Base-by-base conservation (phyloP, 2,329 filamentous ascomycete species). In the Aspergillus novofumigatus region DNA sequence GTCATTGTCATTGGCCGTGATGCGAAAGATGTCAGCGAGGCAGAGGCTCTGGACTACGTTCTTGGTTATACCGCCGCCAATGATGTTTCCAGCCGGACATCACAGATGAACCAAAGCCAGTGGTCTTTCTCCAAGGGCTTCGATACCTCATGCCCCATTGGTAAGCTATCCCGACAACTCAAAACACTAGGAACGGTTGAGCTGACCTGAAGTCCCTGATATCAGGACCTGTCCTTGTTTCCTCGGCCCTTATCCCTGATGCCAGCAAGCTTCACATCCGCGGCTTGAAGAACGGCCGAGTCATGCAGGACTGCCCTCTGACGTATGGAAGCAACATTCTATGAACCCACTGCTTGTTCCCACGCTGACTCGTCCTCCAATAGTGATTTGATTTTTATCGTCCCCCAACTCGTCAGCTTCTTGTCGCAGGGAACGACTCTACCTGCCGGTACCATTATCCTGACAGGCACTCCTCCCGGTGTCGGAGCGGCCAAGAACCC, bases 41-140 rank as follows among this genome's bases (percentile, higher is more conserved):
- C 74, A 0, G 78, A 86, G 28, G 83, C 84, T 4, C 67, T 84
- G 52, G 77, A 81, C 60, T 85, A 87, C 63, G 78, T 88, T 4
- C 79, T 88, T 1, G 85, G 86, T 28, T 88, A 88, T 67, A 85
- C 83, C 0, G 79, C 80, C 23, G 79, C 80, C 64, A 88, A 88
- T 71, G 85, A 88, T 65, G 80, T 88, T 6, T 86, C 83, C 2
- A 83, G 81, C 59, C 80, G 84, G 3, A 80, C 81, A 52, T 77
- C 76, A 53, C 84, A 87, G 72, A 77, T 81, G 62, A 74, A 77
- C 23, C 78, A 81, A 67, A 76, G 74, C 51, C 83, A 85, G 66
- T 83, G 81, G 77, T 82, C 78, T 57, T 86, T 80, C 67, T 84
- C 81, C 25, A 85, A 86, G 70, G 81, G 83, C 1, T 83, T 85